A percentile compares a stretch with the other conserved stretches of the same genome.
These are phyloP conservation scores for Sequoia sempervirens DNA, from an alignment of 75 land plant genomes.

Conservation along the genomic window DNA sequence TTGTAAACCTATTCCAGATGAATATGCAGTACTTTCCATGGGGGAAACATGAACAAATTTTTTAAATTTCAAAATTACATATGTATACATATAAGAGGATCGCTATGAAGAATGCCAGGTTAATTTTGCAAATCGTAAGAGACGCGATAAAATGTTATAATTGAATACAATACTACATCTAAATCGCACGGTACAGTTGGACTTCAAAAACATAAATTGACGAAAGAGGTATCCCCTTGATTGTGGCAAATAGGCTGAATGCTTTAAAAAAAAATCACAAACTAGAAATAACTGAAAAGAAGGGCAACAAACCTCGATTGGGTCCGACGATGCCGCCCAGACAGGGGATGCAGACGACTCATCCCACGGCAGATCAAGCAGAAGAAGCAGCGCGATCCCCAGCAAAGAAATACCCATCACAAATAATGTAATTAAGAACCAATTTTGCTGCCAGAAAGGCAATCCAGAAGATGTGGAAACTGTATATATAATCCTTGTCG, in stretches of 20 bases:
- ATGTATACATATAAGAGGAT: neutral
- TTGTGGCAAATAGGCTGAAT: no score
- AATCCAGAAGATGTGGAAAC: slow-evolving; percentile 13
- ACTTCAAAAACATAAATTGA: no score
- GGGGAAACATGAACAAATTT: neutral
- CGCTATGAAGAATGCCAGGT: no score
- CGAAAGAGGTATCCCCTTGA: no score
- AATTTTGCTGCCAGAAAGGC: slow-evolving; percentile 54
- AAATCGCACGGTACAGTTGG: neutral
- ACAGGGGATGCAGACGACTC: slow-evolving; percentile 5
- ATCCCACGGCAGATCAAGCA: slow-evolving; percentile 24
- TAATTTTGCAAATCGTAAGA: no score
- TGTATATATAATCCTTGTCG: slow-evolving; percentile 12
- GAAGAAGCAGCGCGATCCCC: slow-evolving; percentile 42
- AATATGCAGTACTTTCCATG: neutral
- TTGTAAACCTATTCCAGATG: neutral
- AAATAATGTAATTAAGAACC: slow-evolving; percentile 39
- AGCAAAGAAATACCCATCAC: slow-evolving; percentile 40
- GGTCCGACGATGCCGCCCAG: slow-evolving; percentile 10
- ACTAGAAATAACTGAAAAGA: neutral
- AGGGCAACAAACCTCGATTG: slow-evolving; percentile 20
- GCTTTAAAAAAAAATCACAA: no score
- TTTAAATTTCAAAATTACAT: neutral
- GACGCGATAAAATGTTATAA: no score
- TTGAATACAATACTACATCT: no score